phyloP scores from a whole-genome alignment of 2,329 filamentous ascomycete genomes.

The Ilyonectria mors-panacis region DNA sequence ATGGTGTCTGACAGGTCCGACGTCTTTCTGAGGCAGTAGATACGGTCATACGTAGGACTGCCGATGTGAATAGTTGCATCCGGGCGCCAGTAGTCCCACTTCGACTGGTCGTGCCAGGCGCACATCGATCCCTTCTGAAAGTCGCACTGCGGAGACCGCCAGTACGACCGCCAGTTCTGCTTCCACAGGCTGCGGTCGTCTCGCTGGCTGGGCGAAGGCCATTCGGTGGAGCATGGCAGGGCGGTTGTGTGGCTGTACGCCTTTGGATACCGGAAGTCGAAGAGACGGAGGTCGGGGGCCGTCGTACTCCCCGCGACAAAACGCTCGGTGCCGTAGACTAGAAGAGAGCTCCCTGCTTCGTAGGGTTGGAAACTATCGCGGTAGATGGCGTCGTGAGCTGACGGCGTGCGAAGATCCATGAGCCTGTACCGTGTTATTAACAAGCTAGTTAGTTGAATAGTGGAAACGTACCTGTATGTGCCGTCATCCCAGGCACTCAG shows the following conservation, averaged over 20 bases:
- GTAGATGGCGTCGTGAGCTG: constrained; percentile 63
- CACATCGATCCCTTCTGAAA: constrained; percentile 54
- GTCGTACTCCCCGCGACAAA: constrained; percentile 66
- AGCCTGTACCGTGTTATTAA: constrained; percentile 51
- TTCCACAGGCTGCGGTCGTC: constrained; percentile 33
- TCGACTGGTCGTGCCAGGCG: constrained; percentile 64
- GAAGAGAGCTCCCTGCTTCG: constrained; percentile 61
- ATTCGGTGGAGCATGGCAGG: constrained; percentile 59
- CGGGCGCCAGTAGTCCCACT: constrained; percentile 61
- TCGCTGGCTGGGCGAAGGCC: constrained; percentile 53
- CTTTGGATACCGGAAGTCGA: constrained; percentile 68
- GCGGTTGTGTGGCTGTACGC: constrained; percentile 64
- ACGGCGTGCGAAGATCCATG: constrained; percentile 65
- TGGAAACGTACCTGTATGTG: constrained; percentile 56
- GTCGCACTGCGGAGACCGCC: constrained; percentile 52
- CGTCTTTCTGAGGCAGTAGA: constrained; percentile 65
- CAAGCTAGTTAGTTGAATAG: background rate
- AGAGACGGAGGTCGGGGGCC: constrained; percentile 62
- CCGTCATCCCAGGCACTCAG: constrained; percentile 70
- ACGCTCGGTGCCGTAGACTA: constrained; percentile 65
- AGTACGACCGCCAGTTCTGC: constrained; percentile 29
- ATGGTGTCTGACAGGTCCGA: constrained; percentile 63
- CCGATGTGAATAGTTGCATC: constrained; percentile 65
- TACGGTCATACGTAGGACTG: constrained; percentile 48
- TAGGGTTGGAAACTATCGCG: constrained; percentile 67